A percentile compares a stretch with the other conserved stretches of the same genome.
Evolutionary conservation across 176 grass and related monocot species (phyloP).

Genomic region (Triticum monococcum): DNA sequence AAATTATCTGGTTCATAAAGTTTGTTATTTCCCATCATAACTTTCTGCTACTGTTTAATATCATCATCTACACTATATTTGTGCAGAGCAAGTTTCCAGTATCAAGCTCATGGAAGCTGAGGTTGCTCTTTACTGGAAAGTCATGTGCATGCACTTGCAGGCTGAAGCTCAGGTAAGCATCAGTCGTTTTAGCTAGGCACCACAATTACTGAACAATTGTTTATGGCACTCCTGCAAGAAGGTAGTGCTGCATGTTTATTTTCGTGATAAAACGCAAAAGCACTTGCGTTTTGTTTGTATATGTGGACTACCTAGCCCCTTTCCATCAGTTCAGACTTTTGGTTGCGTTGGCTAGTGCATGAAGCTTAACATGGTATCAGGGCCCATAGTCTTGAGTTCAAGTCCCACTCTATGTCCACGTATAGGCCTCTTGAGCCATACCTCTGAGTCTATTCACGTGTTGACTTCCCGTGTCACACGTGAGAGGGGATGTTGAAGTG

Average conservation of each 20-base stretch:
- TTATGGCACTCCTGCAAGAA: constrained; percentile 12
- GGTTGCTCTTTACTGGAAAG: constrained; percentile 90
- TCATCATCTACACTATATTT: constrained; percentile 19
- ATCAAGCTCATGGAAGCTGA: constrained; percentile 84
- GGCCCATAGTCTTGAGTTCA: no score
- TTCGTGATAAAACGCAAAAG: background rate
- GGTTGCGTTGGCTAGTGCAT: no score
- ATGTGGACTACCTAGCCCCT: no score
- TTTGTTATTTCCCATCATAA: background rate
- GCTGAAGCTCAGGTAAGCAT: constrained; percentile 85
- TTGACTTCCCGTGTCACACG: no score
- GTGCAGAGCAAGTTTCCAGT: constrained; percentile 47
- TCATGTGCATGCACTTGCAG: constrained; percentile 81
- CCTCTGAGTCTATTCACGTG: no score
- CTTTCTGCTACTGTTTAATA: constrained; percentile 10
- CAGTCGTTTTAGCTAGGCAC: constrained; percentile 3
- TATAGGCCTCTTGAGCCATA: no score
- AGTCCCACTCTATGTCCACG: no score
- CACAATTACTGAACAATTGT: background rate
- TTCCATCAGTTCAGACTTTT: no score
- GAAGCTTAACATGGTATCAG: no score
- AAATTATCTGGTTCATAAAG: background rate
- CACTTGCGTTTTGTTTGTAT: no score
- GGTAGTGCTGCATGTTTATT: background rate
- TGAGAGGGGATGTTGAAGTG: no score